A percentile compares a stretch with the other conserved stretches of the same genome.
Conservation (phyloP, 2,329 filamentous ascomycete species). For the Cercospora brassicicola region DNA sequence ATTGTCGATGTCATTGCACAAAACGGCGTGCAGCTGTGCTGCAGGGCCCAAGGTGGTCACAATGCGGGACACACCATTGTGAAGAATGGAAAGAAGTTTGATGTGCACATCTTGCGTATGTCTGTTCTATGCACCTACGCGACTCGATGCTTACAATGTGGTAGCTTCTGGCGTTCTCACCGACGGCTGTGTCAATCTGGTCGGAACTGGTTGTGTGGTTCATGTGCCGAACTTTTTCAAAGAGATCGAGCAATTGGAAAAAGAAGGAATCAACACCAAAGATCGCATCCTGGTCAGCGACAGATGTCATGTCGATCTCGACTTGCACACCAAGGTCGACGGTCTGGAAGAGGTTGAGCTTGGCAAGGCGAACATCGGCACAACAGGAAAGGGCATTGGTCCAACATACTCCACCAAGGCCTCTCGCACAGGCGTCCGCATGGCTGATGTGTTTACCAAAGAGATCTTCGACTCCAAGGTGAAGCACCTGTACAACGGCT, state of each 20-base stretch:
- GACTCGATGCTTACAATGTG: conserved; percentile 16
- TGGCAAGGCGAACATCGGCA: conserved; percentile 53
- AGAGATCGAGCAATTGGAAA: conserved; percentile 61
- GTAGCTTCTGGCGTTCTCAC: conserved; percentile 70
- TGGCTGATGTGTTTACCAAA: conserved; percentile 68
- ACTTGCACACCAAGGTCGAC: conserved; percentile 67
- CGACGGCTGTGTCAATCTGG: conserved; percentile 68
- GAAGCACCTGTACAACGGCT: conserved; percentile 61
- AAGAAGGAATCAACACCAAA: conserved; percentile 60
- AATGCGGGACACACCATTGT: conserved; percentile 56
- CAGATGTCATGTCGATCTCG: conserved; percentile 63
- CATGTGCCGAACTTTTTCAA: conserved; percentile 65
- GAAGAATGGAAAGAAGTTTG: conserved; percentile 47
- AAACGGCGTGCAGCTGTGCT: conserved; percentile 56
- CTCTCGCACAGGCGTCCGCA: conserved; percentile 64
- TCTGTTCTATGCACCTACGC: conserved; percentile 6
- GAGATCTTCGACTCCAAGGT: conserved; percentile 66
- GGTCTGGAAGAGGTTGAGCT: conserved; percentile 61
- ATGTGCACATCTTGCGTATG: conserved; percentile 59
- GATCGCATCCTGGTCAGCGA: conserved; percentile 65
- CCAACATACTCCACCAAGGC: conserved; percentile 65
- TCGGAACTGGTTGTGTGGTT: conserved; percentile 66
- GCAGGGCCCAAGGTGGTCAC: conserved; percentile 61
- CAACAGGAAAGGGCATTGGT: conserved; percentile 51
- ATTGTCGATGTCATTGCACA: conserved; percentile 51